These are phyloP conservation scores for Ascobolus immersus DNA, from an alignment of 495 filamentous ascomycete species.

Conservation along the genomic window DNA sequence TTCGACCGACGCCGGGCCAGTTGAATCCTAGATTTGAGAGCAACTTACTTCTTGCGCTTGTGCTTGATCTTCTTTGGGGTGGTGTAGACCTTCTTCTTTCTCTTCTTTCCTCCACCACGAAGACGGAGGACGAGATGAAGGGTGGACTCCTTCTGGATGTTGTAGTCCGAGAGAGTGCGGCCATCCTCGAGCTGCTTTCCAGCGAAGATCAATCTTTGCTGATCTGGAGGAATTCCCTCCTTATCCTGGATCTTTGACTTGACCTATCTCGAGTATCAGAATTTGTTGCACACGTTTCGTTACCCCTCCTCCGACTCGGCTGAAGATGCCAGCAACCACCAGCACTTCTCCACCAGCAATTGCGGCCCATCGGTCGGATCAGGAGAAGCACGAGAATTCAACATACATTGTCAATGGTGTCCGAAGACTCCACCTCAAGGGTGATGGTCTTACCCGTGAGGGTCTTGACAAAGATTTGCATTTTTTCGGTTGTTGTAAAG, in stretches of 20 bases:
- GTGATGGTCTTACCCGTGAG: slow-evolving; percentile 99
- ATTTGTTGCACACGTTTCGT: too few species aligned
- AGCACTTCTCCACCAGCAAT: too few species aligned
- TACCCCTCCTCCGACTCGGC: too few species aligned
- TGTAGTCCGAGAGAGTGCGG: slow-evolving; percentile 98
- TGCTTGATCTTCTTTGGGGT: slow-evolving; percentile 99
- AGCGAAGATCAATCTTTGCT: slow-evolving; percentile 99
- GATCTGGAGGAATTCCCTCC: slow-evolving; percentile 99
- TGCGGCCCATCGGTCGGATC: too few species aligned
- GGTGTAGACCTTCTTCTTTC: slow-evolving; percentile 99
- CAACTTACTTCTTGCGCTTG: slow-evolving; percentile 62
- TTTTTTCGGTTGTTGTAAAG: slow-evolving; percentile 16
- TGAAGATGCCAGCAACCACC: too few species aligned
- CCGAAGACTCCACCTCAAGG: slow-evolving; percentile 99
- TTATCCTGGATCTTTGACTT: slow-evolving; percentile 55
- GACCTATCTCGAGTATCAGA: too few species aligned
- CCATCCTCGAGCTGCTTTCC: slow-evolving; percentile 99
- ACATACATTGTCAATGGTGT: slow-evolving; percentile 99
- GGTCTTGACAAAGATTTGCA: slow-evolving; percentile 99
- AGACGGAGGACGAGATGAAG: slow-evolving; percentile 96
- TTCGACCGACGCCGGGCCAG: background rate
- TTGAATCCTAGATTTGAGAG: background rate
- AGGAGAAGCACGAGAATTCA: too few species aligned
- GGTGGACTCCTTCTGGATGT: slow-evolving; percentile 99
- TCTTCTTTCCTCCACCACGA: slow-evolving; percentile 93